A percentile compares a stretch with the other conserved stretches of the same genome.
Evolutionary conservation across 257 asterid species (phyloP).

Genomic region (Solanum neorickii): DNA sequence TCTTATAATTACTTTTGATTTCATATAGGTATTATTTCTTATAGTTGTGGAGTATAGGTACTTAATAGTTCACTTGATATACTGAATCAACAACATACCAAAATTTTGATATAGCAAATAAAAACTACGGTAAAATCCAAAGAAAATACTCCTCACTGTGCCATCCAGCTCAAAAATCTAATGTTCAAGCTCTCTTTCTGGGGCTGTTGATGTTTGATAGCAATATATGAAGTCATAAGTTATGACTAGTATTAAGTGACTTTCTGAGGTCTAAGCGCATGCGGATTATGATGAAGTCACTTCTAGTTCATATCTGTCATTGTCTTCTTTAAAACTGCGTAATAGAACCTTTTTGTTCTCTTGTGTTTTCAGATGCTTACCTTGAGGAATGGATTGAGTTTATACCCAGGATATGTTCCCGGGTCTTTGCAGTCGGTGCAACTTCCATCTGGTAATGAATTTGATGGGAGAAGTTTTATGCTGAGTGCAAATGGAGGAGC

Average conservation of each 20-base stretch:
- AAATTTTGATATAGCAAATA: neutral
- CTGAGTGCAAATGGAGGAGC: conserved; percentile 35
- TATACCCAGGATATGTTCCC: conserved; percentile 52
- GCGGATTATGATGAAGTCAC: neutral
- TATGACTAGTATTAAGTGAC: neutral
- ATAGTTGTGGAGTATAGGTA: neutral
- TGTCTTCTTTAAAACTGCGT: neutral
- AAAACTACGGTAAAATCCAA: neutral
- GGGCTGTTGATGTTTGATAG: neutral
- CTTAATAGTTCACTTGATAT: neutral
- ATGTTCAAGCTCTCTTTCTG: neutral
- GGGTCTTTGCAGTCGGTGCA: conserved; percentile 54
- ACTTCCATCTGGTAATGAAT: conserved; percentile 27
- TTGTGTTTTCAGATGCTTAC: conserved; percentile 66
- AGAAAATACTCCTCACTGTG: neutral
- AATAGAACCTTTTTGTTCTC: neutral
- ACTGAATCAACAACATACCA: neutral
- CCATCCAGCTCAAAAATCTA: neutral
- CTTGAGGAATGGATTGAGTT: conserved; percentile 70
- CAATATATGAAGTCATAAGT: neutral
- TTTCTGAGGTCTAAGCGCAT: neutral
- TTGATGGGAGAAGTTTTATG: conserved; percentile 38
- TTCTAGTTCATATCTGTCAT: neutral
- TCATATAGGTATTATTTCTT: neutral
- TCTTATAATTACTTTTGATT: neutral